Conservation (phyloP, 2,329 filamentous ascomycete species). For the Escovopsis sp. region DNA sequence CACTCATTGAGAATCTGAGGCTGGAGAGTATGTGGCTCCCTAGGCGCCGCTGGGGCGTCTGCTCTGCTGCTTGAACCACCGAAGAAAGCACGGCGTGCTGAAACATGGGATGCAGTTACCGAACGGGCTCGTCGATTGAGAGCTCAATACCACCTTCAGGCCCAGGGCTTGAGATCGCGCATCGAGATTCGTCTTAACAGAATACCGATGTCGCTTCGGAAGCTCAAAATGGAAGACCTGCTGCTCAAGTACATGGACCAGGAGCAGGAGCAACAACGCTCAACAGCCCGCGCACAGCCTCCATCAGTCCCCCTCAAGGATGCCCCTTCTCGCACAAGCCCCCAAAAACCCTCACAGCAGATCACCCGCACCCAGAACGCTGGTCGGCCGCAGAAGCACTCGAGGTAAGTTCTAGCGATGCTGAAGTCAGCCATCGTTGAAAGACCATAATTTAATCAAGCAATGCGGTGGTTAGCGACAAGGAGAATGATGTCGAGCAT, state of each 20-base stretch:
- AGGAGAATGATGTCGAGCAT: constrained; percentile 55
- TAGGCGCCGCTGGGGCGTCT: neutral
- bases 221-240: constrained; percentile 70
- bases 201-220: constrained; percentile 67
- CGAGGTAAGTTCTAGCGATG: constrained; percentile 29
- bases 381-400: constrained; percentile 28
- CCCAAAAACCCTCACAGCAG: constrained; percentile 19
- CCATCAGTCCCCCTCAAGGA: constrained; percentile 39
- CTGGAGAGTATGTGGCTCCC: constrained; percentile 55
- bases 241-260: constrained; percentile 36
- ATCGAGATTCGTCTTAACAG: constrained; percentile 90
- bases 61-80: neutral
- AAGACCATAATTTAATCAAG: constrained; percentile 38
- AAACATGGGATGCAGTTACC: constrained; percentile 44
- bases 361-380: constrained; percentile 9
- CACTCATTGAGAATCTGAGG: constrained; percentile 76
- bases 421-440: constrained; percentile 2
- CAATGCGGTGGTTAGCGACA: constrained; percentile 52
- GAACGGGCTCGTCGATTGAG: constrained; percentile 77
- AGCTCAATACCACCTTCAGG: constrained; percentile 78
- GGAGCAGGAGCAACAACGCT: constrained; percentile 28
- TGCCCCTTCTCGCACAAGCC: constrained; percentile 19
- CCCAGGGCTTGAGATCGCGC: constrained; percentile 68
- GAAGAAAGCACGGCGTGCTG: constrained; percentile 1
- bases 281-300: constrained; percentile 15